Conservation (phyloP, 1,284 basidiomycete genomes). For the Microbotryum violaceum region DNA sequence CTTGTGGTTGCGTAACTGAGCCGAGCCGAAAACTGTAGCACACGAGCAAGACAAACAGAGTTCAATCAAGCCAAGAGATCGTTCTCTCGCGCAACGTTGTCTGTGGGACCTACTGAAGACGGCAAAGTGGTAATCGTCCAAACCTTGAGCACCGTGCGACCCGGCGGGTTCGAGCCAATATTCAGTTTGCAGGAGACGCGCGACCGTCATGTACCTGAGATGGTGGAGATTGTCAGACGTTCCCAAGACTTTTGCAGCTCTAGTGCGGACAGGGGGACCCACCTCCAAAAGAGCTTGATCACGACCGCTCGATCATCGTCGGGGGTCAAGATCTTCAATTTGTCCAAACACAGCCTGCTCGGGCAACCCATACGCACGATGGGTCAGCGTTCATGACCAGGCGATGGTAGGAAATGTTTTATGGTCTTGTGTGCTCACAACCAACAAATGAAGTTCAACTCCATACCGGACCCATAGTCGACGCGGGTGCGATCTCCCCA, state of each 20-base stretch:
- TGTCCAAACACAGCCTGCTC: slow-evolving; percentile 70
- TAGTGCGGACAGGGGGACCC: slow-evolving; percentile 22
- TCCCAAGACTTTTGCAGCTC: background rate
- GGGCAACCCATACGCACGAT: no score
- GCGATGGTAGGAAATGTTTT: background rate
- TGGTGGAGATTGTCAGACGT: background rate
- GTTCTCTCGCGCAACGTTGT: background rate
- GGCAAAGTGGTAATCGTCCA: slow-evolving; percentile 96
- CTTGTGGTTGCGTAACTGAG: slow-evolving; percentile 52
- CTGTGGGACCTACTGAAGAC: slow-evolving; percentile 55
- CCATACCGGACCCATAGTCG: slow-evolving; percentile 99
- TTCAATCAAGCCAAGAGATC: background rate
- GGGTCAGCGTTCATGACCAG: background rate
- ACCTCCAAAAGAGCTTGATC: slow-evolving; percentile 84
- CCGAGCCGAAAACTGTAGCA: slow-evolving; percentile 34
- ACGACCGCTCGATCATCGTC: slow-evolving; percentile 72
- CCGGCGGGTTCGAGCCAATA: slow-evolving; percentile 95
- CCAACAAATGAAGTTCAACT: slow-evolving; percentile 96
- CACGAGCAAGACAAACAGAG: background rate
- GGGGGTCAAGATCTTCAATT: slow-evolving; percentile 58
- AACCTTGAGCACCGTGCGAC: slow-evolving; percentile 95
- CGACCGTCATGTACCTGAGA: slow-evolving; percentile 71
- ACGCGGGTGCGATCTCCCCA: slow-evolving; percentile 91
- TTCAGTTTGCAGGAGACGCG: slow-evolving; percentile 81
- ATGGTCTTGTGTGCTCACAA: slow-evolving; percentile 53